phyloP scores from a whole-genome alignment of 2,329 filamentous ascomycete species.

The Hypoxylon sp. region DNA sequence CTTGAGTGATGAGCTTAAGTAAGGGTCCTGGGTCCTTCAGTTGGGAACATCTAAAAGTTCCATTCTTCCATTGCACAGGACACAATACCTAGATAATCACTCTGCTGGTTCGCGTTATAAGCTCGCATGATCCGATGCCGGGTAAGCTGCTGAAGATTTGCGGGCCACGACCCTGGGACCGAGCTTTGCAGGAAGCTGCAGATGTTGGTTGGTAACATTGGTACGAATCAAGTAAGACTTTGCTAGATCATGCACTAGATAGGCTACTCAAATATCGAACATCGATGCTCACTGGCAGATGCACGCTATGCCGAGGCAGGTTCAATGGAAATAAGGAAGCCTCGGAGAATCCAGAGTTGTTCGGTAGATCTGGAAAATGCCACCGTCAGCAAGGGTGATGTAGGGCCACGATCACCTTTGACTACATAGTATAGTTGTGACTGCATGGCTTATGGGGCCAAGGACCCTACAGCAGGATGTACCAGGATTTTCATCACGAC shows the following conservation, averaged over 20 bases:
- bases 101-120: slow-evolving; percentile 17
- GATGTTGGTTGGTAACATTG: slow-evolving; percentile 9
- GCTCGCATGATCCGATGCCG: slow-evolving; percentile 20
- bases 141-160: slow-evolving; percentile 22
- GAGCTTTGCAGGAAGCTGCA: slow-evolving; percentile 18
- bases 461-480: background rate
- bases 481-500: slow-evolving; percentile 4
- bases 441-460: background rate
- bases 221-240: slow-evolving; percentile 7
- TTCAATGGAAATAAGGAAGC: slow-evolving; percentile 13
- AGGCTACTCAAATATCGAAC: slow-evolving; percentile 17
- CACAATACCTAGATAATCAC: background rate
- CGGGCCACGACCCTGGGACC: slow-evolving; percentile 14
- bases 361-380: slow-evolving; percentile 28
- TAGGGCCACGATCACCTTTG: slow-evolving; percentile 17
- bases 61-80: slow-evolving; percentile 1
- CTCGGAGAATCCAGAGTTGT: slow-evolving; percentile 10
- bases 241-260: slow-evolving; percentile 1
- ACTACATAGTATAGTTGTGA: slow-evolving; percentile 1
- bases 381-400: slow-evolving; percentile 15
- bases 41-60: slow-evolving; percentile 7
- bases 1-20: slow-evolving; percentile 1
- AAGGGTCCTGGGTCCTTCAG: background rate
- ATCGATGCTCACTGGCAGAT: slow-evolving; percentile 10
- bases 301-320: slow-evolving; percentile 16